These are phyloP conservation scores for Datisca glomerata DNA, from an alignment of 306 rosid species.

Conservation along the genomic window DNA sequence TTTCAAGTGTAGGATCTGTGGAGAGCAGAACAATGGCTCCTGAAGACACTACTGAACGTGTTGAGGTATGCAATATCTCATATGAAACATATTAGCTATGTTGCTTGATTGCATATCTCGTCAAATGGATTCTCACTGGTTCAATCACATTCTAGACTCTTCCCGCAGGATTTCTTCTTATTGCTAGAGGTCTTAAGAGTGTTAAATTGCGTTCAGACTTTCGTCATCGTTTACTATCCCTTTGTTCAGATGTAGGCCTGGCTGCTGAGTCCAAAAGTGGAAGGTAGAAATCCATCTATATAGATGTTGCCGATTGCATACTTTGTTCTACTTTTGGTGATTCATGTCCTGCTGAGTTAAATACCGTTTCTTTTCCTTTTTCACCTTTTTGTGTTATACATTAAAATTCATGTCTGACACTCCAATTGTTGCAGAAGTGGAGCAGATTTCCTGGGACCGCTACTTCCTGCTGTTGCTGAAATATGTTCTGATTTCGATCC, in stretches of 20 bases:
- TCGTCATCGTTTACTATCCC: conserved; percentile 84
- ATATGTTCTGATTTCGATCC: conserved; percentile 95
- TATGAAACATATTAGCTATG: conserved; percentile 11
- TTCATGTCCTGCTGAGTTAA: too few relatives aligned
- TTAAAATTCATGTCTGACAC: conserved; percentile 28
- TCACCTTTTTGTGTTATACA: conserved; percentile 13
- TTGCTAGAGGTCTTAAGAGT: conserved; percentile 71
- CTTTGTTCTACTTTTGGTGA: conserved; percentile 9
- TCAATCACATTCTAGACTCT: conserved; percentile 92
- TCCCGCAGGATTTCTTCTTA: conserved; percentile 88
- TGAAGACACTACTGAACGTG: conserved; percentile 88
- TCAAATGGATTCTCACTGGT: conserved; percentile 75
- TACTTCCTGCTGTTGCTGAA: conserved; percentile 97
- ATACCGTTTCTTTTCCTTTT: conserved; percentile 8
- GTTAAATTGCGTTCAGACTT: conserved; percentile 66
- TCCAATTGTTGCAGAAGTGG: conserved; percentile 71
- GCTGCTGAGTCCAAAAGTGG: conserved; percentile 99
- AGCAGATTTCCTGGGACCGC: conserved; percentile 92
- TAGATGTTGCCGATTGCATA: conserved; percentile 12
- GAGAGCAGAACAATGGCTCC: conserved; percentile 83
- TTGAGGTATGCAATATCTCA: conserved; percentile 57
- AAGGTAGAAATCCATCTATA: conserved; percentile 43
- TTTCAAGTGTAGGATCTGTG: conserved; percentile 77
- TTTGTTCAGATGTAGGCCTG: conserved; percentile 95
- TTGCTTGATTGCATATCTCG: conserved; percentile 23